Evolutionary conservation across 805 yeast species (phyloP).

Genomic region (Suhomyces emberorum): DNA sequence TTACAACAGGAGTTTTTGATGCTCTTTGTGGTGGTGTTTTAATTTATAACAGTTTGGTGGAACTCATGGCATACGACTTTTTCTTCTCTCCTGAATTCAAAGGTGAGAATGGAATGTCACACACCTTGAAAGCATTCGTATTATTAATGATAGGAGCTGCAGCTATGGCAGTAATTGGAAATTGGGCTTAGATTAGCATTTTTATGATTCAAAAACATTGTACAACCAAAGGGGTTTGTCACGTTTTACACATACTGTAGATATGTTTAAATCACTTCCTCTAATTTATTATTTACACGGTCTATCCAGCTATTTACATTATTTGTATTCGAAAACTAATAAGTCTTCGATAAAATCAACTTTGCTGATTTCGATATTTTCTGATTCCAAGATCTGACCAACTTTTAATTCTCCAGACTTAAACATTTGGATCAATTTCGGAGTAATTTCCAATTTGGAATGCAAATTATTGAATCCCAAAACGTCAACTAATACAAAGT

Average conservation of each 20-base stretch:
- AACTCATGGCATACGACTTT: constrained; percentile 76
- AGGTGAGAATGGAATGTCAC: constrained; percentile 16
- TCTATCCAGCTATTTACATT: background rate
- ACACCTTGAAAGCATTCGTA: constrained; percentile 22
- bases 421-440: constrained; percentile 16
- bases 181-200: constrained; percentile 32
- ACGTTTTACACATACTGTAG: background rate
- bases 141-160: constrained; percentile 26
- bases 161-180: constrained; percentile 33
- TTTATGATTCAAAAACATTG: constrained; percentile 14
- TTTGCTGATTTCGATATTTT: constrained; percentile 17
- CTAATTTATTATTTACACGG: background rate
- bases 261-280: too few species aligned
- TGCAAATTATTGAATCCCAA: constrained; percentile 23
- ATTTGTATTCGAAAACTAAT: constrained; percentile 18
- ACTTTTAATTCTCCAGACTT: constrained; percentile 17
- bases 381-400: constrained; percentile 20
- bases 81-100: constrained; percentile 42
- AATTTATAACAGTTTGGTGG: constrained; percentile 74
- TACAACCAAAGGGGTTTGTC: background rate
- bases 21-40: constrained; percentile 76
- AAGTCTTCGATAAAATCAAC: constrained; percentile 38
- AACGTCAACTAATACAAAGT: constrained; percentile 22
- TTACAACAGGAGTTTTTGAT: constrained; percentile 71
- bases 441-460: constrained; percentile 20